Evolutionary conservation across 2,329 filamentous ascomycete genomes (phyloP).

Genomic region (Capronia americana): DNA sequence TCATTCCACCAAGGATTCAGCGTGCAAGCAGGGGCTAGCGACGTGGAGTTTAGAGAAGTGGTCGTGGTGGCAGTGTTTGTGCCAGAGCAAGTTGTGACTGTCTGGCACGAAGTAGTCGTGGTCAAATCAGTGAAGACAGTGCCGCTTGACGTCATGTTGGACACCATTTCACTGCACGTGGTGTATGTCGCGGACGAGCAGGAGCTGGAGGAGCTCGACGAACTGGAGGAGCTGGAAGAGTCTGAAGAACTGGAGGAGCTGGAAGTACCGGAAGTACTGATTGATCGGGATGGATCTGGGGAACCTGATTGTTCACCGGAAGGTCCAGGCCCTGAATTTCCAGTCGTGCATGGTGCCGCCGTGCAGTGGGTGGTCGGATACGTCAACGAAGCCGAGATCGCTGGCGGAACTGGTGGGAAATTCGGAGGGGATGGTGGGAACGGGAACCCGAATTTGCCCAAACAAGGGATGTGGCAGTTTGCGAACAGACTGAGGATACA

Average conservation of each 20-base stretch:
- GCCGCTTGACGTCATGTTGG: constrained; percentile 3
- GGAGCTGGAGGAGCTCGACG: constrained; percentile 12
- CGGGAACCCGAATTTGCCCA: constrained; percentile 11
- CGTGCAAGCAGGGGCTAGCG: constrained; percentile 16
- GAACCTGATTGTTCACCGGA: background rate
- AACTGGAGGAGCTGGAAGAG: background rate
- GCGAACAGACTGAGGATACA: constrained; percentile 10
- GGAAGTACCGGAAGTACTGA: background rate
- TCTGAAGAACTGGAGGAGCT: background rate
- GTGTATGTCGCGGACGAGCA: constrained; percentile 2
- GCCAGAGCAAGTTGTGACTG: constrained; percentile 14
- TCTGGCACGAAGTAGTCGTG: constrained; percentile 10
- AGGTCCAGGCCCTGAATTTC: background rate
- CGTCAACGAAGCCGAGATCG: constrained; percentile 4
- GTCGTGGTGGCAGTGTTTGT: constrained; percentile 4
- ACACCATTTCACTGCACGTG: constrained; percentile 8
- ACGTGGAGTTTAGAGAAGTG: background rate
- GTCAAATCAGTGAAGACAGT: background rate
- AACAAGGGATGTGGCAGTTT: constrained; percentile 11
- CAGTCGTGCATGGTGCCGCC: constrained; percentile 10
- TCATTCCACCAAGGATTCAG: constrained; percentile 20
- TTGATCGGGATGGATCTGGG: background rate
- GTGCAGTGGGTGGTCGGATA: constrained; percentile 3
- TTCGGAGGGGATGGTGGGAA: constrained; percentile 9
- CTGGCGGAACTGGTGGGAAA: constrained; percentile 12